Conservation (phyloP, 768 basidiomycete species). For the Lactifluus rugatus region DNA sequence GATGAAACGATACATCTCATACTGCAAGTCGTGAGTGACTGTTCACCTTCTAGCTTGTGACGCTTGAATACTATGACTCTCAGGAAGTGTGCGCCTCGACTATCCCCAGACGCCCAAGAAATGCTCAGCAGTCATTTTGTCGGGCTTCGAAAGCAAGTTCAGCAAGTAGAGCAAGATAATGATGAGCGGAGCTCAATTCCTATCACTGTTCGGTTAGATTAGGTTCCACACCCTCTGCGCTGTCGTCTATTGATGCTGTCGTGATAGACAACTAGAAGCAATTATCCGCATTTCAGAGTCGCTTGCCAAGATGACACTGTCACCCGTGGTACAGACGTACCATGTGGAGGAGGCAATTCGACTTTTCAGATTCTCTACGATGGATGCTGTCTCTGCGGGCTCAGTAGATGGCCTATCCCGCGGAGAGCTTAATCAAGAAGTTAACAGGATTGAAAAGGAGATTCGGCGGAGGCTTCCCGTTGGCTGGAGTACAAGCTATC, state of each 20-base stretch:
- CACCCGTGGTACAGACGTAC: conserved; percentile 75
- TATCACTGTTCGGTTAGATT: conserved; percentile 84
- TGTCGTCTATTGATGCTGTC: background rate
- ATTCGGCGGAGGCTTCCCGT: conserved; percentile 74
- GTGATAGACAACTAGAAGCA: conserved; percentile 82
- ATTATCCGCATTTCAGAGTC: conserved; percentile 99
- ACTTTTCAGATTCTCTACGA: conserved; percentile 96
- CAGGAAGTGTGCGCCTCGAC: conserved; percentile 92
- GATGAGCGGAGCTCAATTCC: conserved; percentile 97
- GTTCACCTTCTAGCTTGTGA: background rate
- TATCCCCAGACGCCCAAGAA: conserved; percentile 90
- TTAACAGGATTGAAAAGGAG: conserved; percentile 82
- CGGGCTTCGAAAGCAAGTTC: conserved; percentile 82
- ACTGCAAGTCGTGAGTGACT: conserved; percentile 74
- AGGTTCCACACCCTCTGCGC: background rate
- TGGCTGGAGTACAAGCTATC: conserved; percentile 96
- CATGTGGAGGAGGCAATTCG: conserved; percentile 98
- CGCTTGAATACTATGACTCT: background rate
- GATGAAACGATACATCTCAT: conserved; percentile 96
- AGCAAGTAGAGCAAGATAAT: conserved; percentile 92
- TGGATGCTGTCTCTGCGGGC: conserved; percentile 96
- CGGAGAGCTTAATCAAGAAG: conserved; percentile 88
- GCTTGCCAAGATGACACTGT: conserved; percentile 87
- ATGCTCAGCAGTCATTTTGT: conserved; percentile 97
- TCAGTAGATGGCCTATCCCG: conserved; percentile 88